Evolutionary conservation across 1,284 basidiomycete genomes (phyloP).

Genomic region (Apiotrichum veenhuisii): DNA sequence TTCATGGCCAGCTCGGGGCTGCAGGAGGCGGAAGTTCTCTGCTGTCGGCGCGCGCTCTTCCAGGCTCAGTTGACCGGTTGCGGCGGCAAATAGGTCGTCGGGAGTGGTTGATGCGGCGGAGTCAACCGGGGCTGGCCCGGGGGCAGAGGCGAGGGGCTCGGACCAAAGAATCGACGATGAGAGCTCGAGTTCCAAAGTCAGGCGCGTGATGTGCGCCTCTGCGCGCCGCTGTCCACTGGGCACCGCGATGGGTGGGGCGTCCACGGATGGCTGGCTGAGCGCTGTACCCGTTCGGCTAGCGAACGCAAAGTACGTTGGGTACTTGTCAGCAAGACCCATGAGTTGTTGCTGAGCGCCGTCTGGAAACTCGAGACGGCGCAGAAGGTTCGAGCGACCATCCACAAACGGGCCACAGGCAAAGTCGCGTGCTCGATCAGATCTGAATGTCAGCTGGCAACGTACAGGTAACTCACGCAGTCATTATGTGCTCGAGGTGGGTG

Average conservation of each 20-base stretch:
- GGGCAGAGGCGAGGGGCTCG: not conserved
- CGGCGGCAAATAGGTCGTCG: slow-evolving; percentile 32
- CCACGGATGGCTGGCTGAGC: not conserved
- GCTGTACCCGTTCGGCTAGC: not conserved
- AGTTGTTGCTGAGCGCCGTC: not conserved
- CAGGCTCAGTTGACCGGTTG: slow-evolving; percentile 29
- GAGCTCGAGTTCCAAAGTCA: not conserved
- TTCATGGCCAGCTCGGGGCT: not conserved
- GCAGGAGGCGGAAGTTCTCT: slow-evolving; percentile 13
- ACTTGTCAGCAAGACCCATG: not conserved
- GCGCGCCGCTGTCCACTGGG: not conserved
- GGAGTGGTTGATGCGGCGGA: not conserved
- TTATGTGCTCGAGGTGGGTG: slow-evolving; percentile 26
- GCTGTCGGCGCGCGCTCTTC: slow-evolving; percentile 4
- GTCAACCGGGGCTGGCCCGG: not conserved
- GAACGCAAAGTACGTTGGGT: not conserved
- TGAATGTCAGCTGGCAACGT: slow-evolving; percentile 4
- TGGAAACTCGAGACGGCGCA: slow-evolving; percentile 4
- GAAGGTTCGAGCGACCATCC: slow-evolving; percentile 15
- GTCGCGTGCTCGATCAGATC: slow-evolving; percentile 29
- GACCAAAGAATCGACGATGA: not conserved
- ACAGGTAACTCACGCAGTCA: slow-evolving; percentile 31
- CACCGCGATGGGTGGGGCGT: not conserved
- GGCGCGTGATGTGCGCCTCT: not conserved
- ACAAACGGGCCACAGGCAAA: slow-evolving; percentile 3